Base-by-base conservation (phyloP, 1,139 yeast species). In the Ogataea hybrid region DNA sequence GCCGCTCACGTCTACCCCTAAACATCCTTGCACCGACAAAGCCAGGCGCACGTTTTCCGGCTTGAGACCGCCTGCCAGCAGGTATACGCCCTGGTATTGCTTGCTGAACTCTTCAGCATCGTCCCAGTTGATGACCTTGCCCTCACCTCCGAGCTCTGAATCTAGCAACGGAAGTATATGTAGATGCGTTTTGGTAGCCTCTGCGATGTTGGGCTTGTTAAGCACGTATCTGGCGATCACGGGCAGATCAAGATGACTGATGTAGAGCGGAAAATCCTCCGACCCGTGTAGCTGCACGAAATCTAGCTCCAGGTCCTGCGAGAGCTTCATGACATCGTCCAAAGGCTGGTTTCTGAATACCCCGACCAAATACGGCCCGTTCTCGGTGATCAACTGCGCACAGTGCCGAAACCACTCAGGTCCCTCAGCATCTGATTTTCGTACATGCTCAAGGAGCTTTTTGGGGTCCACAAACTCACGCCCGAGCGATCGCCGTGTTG, bases 1-100 rank as follows among this genome's bases (percentile, higher is more conserved):
- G 11, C 97, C 92, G 58, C 96, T 84, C 7, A 92, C 97, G 63
- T 92, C 98, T 25, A 84, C 92, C 2, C 97, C 97, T 32, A 80
- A 59, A n/a, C 86, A 77, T 3, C 84, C 81, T 44, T 54, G 60
- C 36, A 67, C 69, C 35, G 42, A 46, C 34, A 62, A 52, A 11
- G 95, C 94, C 1, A 63, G 61, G 0, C 46, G 45, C 10, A 92
- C 86, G 55, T 90, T 92, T 0, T 71, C 79, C 0, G 94, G 87
- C 0, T 71, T 81, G 45, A 92, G 69, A 0, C 98, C 98, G 5
- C 98, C 98, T 0, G 98, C 98, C 30, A 92, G 68, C 0, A 92
- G 58, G 54, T 74, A 86, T 39, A 68, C 59, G 0, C 83, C 83
- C 2, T 70, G 68, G 39, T 46, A 5, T 0, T 46, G 49, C 3